Conservation (phyloP, 1,284 basidiomycete genomes). For the Waitea zeae region DNA sequence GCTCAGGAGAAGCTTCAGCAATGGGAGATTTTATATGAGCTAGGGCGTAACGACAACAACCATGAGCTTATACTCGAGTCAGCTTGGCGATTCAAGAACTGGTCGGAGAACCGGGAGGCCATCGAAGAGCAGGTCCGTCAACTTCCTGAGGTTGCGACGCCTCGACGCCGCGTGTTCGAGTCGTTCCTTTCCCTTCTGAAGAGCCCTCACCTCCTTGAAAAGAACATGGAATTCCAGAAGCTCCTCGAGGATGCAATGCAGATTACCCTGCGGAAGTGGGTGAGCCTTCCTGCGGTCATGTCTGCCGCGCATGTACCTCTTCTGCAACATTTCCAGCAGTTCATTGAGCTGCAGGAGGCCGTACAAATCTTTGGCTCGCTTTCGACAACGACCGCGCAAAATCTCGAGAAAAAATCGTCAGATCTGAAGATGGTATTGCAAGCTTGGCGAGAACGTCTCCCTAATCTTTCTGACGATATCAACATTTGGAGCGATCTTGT, state of each 20-base stretch:
- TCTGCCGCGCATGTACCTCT: conserved; percentile 90
- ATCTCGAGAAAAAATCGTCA: conserved; percentile 87
- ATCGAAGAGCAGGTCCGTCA: conserved; percentile 78
- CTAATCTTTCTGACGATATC: conserved; percentile 95
- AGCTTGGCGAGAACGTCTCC: conserved; percentile 94
- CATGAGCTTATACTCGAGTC: conserved; percentile 89
- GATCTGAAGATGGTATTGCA: conserved; percentile 94
- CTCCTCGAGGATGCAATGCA: conserved; percentile 96
- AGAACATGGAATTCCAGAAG: conserved; percentile 68
- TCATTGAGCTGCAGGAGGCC: conserved; percentile 95
- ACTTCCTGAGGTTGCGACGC: conserved; percentile 78
- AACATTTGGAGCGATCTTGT: conserved; percentile 98
- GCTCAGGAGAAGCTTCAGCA: conserved; percentile 94
- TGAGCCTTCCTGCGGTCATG: conserved; percentile 70
- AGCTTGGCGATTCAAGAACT: conserved; percentile 91
- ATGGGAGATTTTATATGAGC: conserved; percentile 90
- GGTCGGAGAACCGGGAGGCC: conserved; percentile 66
- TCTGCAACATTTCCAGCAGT: conserved; percentile 97
- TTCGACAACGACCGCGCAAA: conserved; percentile 73
- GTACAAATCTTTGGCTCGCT: conserved; percentile 89
- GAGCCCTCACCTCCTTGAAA: conserved; percentile 43
- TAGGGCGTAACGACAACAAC: conserved; percentile 86
- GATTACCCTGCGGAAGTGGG: conserved; percentile 92
- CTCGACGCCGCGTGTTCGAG: conserved; percentile 89
- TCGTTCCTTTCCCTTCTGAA: conserved; percentile 82